A percentile compares a stretch with the other conserved stretches of the same genome.
Evolutionary conservation across 805 yeast species (phyloP).

Genomic region (Saturnispora sanitii): DNA sequence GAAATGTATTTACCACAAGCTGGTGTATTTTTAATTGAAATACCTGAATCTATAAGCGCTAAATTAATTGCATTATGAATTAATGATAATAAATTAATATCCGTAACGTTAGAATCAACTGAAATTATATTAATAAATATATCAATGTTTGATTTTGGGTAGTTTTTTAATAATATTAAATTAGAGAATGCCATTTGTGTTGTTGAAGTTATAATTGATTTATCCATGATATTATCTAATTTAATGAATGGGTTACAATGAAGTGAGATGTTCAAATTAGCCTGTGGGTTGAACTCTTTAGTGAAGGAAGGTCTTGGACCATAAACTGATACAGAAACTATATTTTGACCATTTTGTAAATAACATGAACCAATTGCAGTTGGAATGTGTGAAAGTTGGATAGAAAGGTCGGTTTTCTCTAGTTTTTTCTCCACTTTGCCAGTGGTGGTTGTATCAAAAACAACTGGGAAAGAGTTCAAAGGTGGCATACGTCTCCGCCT

Average conservation of each 20-base stretch:
- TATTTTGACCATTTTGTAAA: slow-evolving; percentile 54
- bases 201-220: slow-evolving; percentile 24
- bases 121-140: slow-evolving; percentile 61
- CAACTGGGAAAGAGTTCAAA: slow-evolving; percentile 45
- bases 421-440: slow-evolving; percentile 12
- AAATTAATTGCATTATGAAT: slow-evolving; percentile 54
- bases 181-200: slow-evolving; percentile 32
- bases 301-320: slow-evolving; percentile 73
- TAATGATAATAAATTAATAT: slow-evolving; percentile 31
- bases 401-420: slow-evolving; percentile 30
- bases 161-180: slow-evolving; percentile 50
- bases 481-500: slow-evolving; percentile 88
- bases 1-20: slow-evolving; percentile 38
- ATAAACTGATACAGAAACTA: slow-evolving; percentile 60
- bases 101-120: slow-evolving; percentile 26
- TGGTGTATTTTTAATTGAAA: slow-evolving; percentile 70
- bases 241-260: slow-evolving; percentile 13
- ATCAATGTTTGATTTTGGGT: slow-evolving; percentile 86
- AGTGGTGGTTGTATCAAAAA: slow-evolving; percentile 21
- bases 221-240: slow-evolving; percentile 24
- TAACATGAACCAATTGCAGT: slow-evolving; percentile 64
- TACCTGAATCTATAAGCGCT: slow-evolving; percentile 78
- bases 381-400: slow-evolving; percentile 55
- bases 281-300: slow-evolving; percentile 25
- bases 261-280: slow-evolving; percentile 20